Evolutionary conservation across 805 yeast genomes (phyloP), one percentile per base, ranked within the genome.

Genomic region (Ascoidea rubescens): DNA sequence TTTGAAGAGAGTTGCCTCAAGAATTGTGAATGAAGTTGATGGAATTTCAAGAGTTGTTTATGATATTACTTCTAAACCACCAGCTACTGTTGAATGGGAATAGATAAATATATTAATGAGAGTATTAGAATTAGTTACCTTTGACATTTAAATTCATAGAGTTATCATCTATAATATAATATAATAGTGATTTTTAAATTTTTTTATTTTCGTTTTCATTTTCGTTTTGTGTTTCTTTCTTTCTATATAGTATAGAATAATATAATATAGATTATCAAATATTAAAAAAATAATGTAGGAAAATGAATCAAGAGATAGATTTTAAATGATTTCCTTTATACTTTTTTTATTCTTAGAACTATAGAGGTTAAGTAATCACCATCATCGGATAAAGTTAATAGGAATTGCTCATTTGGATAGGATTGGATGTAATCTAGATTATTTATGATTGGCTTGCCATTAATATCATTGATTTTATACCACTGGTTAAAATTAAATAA

Each of bases 81-180:
- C 99, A 56, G 99, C 99, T 55, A 93, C 99, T 55, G 99, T 93
- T 60, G 99, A 93, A 71, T 93, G 98, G 99, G 99, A 93, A 74
- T 91, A 83, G 63, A 54, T 53, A 5, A 10, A 31, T 14, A 14
- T 31, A 31, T 46, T 21, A 51, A n/a, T 42, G 16, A 37, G 42
- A 21, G 8, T 31, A 49, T 37, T 31, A 12, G 37, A 16, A 14
- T 14, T 14, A 21, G 14, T n/a, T 12, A 12, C 28, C 28, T 21
- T 21, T 21, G 28, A 21, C 28, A 21, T 21, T 21, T 21, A 21
- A 21, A 44, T 44, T 44, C n/a, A 6, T 8, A 44, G 14, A 44
- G 5, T 4, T 21, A 21, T 21, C 3, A 21, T 21, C 3, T 21
- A 21, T 21, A 21, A 21, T 3, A 21, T 21, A 31, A 53, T 7